A percentile compares a stretch with the other conserved stretches of the same genome.
Evolutionary conservation across 2,329 filamentous ascomycete genomes (phyloP).

Genomic region (Fusarium sororula): DNA sequence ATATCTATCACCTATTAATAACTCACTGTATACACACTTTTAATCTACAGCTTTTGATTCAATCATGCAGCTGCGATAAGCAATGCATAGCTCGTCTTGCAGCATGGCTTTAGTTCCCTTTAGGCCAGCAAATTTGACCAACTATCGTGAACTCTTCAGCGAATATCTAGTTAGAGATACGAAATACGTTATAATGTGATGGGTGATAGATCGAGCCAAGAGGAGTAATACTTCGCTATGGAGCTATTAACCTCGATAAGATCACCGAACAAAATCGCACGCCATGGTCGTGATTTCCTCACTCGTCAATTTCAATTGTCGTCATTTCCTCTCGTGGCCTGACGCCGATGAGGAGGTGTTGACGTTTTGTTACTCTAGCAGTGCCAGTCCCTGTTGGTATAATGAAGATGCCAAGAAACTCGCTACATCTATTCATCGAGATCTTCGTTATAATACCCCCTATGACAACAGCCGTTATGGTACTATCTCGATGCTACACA

Average conservation of each 20-base stretch:
- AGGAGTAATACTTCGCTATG: neutral
- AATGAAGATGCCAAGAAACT: neutral
- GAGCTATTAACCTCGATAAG: neutral
- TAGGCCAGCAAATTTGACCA: neutral
- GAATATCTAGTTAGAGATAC: neutral
- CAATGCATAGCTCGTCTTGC: too few species aligned
- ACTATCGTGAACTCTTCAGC: neutral
- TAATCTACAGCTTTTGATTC: rapidly evolving
- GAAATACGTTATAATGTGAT: neutral
- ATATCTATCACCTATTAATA: neutral
- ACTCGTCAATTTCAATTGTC: conserved; percentile 21
- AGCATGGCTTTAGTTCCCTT: too few species aligned
- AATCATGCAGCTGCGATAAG: neutral
- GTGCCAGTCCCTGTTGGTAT: neutral
- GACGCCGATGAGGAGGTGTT: neutral
- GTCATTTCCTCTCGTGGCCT: neutral
- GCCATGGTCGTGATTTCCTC: neutral
- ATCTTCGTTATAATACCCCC: neutral
- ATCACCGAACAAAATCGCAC: neutral
- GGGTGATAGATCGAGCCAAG: neutral
- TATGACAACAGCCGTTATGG: neutral
- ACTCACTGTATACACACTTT: neutral
- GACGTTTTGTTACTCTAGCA: neutral
- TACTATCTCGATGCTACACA: conserved; percentile 8
- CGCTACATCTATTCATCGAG: neutral